Evolutionary conservation across 2,329 filamentous ascomycete genomes (phyloP).

Genomic region (Sporothrix brunneoviolacea): DNA sequence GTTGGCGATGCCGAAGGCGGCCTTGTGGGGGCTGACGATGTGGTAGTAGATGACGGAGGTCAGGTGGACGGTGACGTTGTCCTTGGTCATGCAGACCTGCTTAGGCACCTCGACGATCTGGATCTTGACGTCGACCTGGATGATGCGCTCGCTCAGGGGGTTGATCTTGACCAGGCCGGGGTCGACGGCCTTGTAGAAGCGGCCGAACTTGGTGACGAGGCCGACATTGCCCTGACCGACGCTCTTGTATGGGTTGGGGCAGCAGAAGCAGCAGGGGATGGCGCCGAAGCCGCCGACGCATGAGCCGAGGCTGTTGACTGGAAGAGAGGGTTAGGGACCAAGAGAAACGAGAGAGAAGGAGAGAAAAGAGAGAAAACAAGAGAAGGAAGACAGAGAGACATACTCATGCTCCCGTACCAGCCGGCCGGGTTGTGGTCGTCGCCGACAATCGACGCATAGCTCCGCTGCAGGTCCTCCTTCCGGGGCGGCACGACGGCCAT

Average conservation of each 20-base stretch:
- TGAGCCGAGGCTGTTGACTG: constrained; percentile 53
- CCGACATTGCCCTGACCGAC: constrained; percentile 92
- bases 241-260: constrained; percentile 92
- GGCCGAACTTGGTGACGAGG: constrained; percentile 89
- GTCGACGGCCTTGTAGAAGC: constrained; percentile 92
- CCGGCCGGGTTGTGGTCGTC: constrained; percentile 66
- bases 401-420: constrained; percentile 87
- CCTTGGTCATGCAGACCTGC: constrained; percentile 99
- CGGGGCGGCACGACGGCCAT: constrained; percentile 73
- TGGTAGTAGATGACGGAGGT: constrained; percentile 99
- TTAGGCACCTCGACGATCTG: constrained; percentile 95
- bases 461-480: constrained; percentile 76
- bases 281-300: constrained; percentile 74
- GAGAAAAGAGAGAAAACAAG: background rate
- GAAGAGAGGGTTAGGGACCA: background rate
- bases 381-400: constrained; percentile 32
- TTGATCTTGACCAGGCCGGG: constrained; percentile 97
- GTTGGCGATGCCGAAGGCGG: constrained; percentile 92
- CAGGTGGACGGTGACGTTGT: constrained; percentile 90
- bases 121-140: constrained; percentile 97
- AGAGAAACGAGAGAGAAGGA: background rate
- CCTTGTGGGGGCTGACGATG: constrained; percentile 90
- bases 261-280: constrained; percentile 83
- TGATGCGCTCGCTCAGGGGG: constrained; percentile 80
- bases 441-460: constrained; percentile 60